Percentiles rank a stretch among this genome's conserved stretches.
These are phyloP conservation scores for Nephelium lappaceum DNA, from an alignment of 345 rosid species.

Conservation along the genomic window DNA sequence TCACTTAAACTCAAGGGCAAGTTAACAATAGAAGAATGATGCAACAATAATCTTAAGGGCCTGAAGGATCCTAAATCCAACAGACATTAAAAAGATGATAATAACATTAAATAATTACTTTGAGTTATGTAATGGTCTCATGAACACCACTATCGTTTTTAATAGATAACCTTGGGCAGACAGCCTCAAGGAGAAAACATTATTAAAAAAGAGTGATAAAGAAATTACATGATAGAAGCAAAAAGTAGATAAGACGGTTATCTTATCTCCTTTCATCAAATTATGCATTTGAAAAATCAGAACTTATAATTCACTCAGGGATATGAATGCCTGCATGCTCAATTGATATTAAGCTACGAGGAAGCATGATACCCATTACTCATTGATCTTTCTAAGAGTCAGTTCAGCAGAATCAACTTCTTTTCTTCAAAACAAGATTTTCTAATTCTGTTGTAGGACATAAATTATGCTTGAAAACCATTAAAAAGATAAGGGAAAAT, in stretches of 20 bases:
- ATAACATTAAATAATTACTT: not conserved
- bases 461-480: constrained; percentile 5
- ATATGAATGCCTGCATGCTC: not conserved
- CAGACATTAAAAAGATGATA: not conserved
- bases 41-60: not conserved
- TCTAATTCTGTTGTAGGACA: not conserved
- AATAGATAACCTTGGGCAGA: not conserved
- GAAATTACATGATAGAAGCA: not conserved
- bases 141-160: not conserved
- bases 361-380: not conserved
- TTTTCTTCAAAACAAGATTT: not conserved
- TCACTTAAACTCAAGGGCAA: not conserved
- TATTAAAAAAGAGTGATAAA: not conserved
- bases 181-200: not conserved
- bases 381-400: not conserved
- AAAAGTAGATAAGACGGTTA: not conserved
- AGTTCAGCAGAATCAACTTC: constrained; percentile 1
- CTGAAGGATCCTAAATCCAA: not conserved
- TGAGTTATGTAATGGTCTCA: not conserved
- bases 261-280: not conserved
- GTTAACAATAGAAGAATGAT: not conserved
- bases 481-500: not conserved
- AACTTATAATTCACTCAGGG: not conserved
- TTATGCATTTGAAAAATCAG: not conserved
- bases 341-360: not conserved